phyloP scores from a whole-genome alignment of 768 basidiomycete genomes.

The Boletellus emodensis region DNA sequence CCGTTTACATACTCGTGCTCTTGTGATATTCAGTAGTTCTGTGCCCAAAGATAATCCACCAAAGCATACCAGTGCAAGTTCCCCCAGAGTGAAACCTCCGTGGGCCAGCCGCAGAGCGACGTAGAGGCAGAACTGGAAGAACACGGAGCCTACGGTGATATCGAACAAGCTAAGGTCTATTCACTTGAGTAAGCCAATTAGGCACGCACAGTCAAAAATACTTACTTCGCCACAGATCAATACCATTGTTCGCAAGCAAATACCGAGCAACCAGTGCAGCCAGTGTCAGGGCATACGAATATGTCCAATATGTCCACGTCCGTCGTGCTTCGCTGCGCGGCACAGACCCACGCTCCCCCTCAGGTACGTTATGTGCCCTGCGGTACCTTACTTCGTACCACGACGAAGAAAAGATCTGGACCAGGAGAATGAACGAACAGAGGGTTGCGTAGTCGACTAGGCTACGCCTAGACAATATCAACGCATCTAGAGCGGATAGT shows the following conservation, averaged over 20 bases:
- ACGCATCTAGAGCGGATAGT: slow-evolving; percentile 47
- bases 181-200: slow-evolving; percentile 3
- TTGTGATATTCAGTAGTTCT: slow-evolving; percentile 83
- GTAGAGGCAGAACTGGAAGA: slow-evolving; percentile 92
- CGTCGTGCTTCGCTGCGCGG: slow-evolving; percentile 68
- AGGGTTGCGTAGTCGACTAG: slow-evolving; percentile 77
- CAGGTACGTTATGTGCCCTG: slow-evolving; percentile 41
- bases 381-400: slow-evolving; percentile 60
- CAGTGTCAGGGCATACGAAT: slow-evolving; percentile 52
- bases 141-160: slow-evolving; percentile 63
- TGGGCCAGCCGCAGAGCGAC: slow-evolving; percentile 85
- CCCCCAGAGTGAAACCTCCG: slow-evolving; percentile 93
- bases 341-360: slow-evolving; percentile 71
- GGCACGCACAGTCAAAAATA: slow-evolving; percentile 8
- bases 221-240: slow-evolving; percentile 73
- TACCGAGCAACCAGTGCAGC: slow-evolving; percentile 48
- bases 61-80: slow-evolving; percentile 84
- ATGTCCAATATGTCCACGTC: slow-evolving; percentile 60
- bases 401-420: slow-evolving; percentile 77
- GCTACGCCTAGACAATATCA: slow-evolving; percentile 67
- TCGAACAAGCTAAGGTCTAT: slow-evolving; percentile 80
- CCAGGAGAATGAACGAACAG: slow-evolving; percentile 73
- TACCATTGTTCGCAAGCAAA: slow-evolving; percentile 36
- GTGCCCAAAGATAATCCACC: slow-evolving; percentile 83
- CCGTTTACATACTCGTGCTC: slow-evolving; percentile 58